These are phyloP conservation scores for Aspergillus bertholletiae DNA, from an alignment of 495 filamentous ascomycete species.

Conservation along the genomic window DNA sequence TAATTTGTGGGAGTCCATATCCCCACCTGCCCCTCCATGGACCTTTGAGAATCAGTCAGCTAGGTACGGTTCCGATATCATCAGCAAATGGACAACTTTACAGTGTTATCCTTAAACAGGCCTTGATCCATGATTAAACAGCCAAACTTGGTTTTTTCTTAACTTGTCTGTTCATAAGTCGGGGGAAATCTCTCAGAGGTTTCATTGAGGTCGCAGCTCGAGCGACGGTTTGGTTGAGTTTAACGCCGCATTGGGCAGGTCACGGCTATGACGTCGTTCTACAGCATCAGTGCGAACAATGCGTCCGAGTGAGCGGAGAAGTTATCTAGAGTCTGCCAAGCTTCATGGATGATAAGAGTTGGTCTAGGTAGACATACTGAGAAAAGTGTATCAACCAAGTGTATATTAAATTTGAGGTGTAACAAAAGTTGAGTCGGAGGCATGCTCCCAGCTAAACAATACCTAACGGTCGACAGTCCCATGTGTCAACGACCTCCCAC, in stretches of 20 bases:
- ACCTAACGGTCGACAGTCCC: slow-evolving; percentile 36
- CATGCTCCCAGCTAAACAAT: slow-evolving; percentile 15
- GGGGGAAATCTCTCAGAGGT: background rate
- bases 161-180: background rate
- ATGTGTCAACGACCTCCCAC: slow-evolving; percentile 30
- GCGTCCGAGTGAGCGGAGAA: too few species aligned
- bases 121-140: slow-evolving; percentile 9
- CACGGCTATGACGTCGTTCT: slow-evolving; percentile 12
- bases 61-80: background rate
- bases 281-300: background rate
- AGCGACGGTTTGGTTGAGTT: background rate
- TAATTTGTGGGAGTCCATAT: slow-evolving; percentile 42
- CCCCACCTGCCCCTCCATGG: slow-evolving; percentile 35
- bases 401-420: too few species aligned
- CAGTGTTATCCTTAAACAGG: background rate
- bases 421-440: too few species aligned
- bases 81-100: slow-evolving; percentile 2
- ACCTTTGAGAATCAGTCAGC: slow-evolving; percentile 18
- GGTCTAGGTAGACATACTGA: too few species aligned
- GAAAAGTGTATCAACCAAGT: too few species aligned
- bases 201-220: background rate
- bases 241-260: background rate
- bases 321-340: too few species aligned
- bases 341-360: too few species aligned
- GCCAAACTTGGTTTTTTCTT: background rate